Conservation (phyloP, 371 early-diverging fungal genomes). For the Chytridium lagenaria region DNA sequence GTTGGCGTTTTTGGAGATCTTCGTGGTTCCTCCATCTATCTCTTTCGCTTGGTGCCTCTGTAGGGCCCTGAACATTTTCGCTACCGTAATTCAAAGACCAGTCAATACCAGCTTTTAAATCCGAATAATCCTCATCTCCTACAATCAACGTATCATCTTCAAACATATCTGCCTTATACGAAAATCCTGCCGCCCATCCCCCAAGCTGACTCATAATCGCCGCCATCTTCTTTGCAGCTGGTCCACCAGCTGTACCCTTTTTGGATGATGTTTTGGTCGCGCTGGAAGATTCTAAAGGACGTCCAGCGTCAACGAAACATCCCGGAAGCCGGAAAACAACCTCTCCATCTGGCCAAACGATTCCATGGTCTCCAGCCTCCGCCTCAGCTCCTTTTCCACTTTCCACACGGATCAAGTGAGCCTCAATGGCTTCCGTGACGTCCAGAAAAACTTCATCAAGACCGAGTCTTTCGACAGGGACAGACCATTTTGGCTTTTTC, state of each 20-base stretch:
- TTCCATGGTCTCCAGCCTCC: background rate
- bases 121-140: background rate
- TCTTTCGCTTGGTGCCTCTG: background rate
- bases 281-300: background rate
- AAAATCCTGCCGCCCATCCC: constrained; percentile 10
- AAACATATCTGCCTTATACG: constrained; percentile 4
- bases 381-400: background rate
- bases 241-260: background rate
- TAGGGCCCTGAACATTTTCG: background rate
- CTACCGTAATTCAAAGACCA: background rate
- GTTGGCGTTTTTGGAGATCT: background rate
- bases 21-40: background rate
- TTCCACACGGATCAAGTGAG: background rate
- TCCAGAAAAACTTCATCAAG: constrained; percentile 44
- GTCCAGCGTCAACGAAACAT: background rate
- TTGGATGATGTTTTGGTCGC: background rate
- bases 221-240: background rate
- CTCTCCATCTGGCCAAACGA: background rate
- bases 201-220: background rate
- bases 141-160: background rate
- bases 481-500: background rate
- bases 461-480: constrained; percentile 32
- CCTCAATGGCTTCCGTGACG: constrained; percentile 21
- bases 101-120: background rate
- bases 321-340: constrained; percentile 25